Conservation (phyloP, 495 filamentous ascomycete genomes). For the Penicillium simplicissimum region DNA sequence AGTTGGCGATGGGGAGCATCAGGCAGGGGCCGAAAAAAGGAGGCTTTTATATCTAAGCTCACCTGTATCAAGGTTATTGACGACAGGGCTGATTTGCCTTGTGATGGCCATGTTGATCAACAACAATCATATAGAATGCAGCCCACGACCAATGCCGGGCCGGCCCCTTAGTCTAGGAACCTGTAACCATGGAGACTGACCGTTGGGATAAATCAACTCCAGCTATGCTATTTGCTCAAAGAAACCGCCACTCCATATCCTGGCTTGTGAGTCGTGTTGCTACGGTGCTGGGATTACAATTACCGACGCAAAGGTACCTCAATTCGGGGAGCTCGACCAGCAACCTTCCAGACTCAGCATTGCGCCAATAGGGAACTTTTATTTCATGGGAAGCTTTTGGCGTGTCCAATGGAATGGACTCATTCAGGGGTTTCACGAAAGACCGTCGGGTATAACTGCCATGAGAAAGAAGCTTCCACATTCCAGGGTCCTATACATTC, state of each 20-base stretch:
- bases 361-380: not conserved
- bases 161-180: conserved; percentile 2
- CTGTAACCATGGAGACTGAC: conserved; percentile 4
- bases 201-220: not conserved
- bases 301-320: not conserved
- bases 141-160: not conserved
- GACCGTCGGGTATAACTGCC: not conserved
- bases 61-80: not conserved
- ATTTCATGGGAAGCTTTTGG: not conserved
- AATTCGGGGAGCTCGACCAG: not conserved
- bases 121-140: conserved; percentile 6
- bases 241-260: not conserved
- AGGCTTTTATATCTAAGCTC: not conserved
- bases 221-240: not conserved
- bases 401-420: not conserved
- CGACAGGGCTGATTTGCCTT: not conserved
- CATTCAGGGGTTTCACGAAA: too few relatives aligned
- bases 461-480: not conserved
- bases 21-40: not conserved
- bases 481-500: not conserved
- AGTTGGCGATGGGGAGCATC: conserved; percentile 8
- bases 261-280: too few relatives aligned
- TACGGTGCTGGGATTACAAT: not conserved
- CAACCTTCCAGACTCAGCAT: not conserved
- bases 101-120: not conserved